These are phyloP conservation scores for Sporothrix inflata DNA, from an alignment of 2,329 filamentous ascomycete species.

Conservation along the genomic window DNA sequence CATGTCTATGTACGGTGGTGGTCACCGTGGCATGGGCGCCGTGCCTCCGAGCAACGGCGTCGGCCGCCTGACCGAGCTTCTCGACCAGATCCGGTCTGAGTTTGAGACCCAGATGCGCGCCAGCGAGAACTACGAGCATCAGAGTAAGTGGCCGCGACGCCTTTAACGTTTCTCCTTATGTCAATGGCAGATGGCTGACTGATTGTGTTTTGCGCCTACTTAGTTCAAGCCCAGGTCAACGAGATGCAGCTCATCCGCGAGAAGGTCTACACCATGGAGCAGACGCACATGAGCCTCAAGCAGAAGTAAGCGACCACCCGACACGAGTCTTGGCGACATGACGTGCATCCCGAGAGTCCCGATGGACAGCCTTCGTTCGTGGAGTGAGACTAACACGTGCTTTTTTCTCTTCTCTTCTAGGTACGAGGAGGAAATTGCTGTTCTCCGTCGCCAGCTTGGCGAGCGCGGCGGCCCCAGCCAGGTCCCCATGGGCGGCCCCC, in stretches of 20 bases:
- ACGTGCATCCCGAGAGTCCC: background rate
- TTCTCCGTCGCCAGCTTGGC: constrained; percentile 85
- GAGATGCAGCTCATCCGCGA: constrained; percentile 94
- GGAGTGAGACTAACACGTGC: background rate
- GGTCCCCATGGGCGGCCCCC: constrained; percentile 65
- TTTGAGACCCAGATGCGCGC: constrained; percentile 84
- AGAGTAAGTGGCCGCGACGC: constrained; percentile 67
- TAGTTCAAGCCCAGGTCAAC: constrained; percentile 87
- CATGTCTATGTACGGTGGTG: constrained; percentile 79
- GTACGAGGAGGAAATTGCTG: constrained; percentile 88
- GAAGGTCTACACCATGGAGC: constrained; percentile 92
- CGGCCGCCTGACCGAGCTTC: constrained; percentile 81
- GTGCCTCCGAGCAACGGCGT: constrained; percentile 58
- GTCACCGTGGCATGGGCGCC: constrained; percentile 79
- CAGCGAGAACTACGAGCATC: constrained; percentile 86
- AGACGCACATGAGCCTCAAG: constrained; percentile 85
- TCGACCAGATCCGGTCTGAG: constrained; percentile 88
- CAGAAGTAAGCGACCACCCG: constrained; percentile 70
- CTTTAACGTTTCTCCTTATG: background rate
- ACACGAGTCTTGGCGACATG: background rate
- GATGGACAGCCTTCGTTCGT: background rate
- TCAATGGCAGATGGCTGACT: constrained; percentile 30
- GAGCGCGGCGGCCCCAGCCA: constrained; percentile 68
- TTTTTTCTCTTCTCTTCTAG: constrained; percentile 50
- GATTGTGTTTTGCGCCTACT: constrained; percentile 36